These are phyloP conservation scores for Raphidocelis subcapitata DNA, from an alignment of 139 green algal genomes.

Conservation along the genomic window DNA sequence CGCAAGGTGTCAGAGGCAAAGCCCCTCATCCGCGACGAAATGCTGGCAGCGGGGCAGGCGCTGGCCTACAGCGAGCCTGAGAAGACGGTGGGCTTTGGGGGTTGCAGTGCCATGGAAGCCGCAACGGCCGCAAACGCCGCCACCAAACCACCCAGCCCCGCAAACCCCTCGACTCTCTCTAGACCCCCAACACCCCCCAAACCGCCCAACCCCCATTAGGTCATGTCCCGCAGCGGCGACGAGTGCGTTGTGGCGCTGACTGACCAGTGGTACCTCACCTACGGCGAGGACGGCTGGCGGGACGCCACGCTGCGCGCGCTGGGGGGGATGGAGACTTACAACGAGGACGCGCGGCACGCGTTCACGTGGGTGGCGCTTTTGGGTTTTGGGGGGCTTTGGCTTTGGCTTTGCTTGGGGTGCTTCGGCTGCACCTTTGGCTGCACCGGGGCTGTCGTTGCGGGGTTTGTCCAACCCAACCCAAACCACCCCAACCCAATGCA, in stretches of 20 bases:
- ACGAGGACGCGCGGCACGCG: constrained; percentile 49
- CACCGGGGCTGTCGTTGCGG: too few species aligned
- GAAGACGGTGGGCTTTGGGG: constrained; percentile 31
- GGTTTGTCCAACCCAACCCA: too few species aligned
- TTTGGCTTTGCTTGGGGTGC: too few species aligned
- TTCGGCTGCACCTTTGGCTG: too few species aligned
- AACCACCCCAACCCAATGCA: too few species aligned
- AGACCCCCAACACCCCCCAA: too few species aligned
- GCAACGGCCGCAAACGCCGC: too few species aligned
- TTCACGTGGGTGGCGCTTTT: too few species aligned
- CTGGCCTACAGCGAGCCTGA: constrained; percentile 82
- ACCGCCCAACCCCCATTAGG: constrained; percentile 21
- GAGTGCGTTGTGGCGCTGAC: constrained; percentile 98
- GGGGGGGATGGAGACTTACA: constrained; percentile 76
- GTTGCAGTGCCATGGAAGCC: too few species aligned
- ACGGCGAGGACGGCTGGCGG: constrained; percentile 89
- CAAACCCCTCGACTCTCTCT: background rate
- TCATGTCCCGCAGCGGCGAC: constrained; percentile 89
- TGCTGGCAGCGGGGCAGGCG: constrained; percentile 75
- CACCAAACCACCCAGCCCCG: too few species aligned
- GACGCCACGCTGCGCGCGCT: constrained; percentile 54
- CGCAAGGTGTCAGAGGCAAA: constrained; percentile 91
- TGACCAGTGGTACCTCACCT: constrained; percentile 95
- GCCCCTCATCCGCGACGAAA: constrained; percentile 79
- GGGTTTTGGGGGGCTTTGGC: too few species aligned